phyloP scores from a whole-genome alignment of 2,329 filamentous ascomycete genomes.

The Ophiostoma sp. region DNA sequence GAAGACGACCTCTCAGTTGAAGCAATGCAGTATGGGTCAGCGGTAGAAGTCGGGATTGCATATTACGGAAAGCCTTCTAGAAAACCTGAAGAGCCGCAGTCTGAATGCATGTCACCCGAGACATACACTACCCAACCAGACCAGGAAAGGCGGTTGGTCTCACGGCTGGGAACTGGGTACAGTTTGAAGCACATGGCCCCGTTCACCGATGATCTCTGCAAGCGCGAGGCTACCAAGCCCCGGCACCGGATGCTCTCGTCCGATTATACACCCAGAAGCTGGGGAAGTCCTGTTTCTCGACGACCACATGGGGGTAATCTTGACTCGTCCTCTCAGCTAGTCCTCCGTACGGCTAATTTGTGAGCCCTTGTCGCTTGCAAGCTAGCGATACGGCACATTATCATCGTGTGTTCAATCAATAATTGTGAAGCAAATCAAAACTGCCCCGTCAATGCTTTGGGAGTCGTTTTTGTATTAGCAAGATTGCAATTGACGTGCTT shows the following conservation, averaged over 20 bases:
- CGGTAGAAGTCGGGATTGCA: constrained; percentile 13
- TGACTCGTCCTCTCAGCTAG: background rate
- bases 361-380: background rate
- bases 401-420: background rate
- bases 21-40: constrained; percentile 18
- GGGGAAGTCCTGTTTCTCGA: background rate
- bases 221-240: constrained; percentile 15
- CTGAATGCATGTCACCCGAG: background rate
- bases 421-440: background rate
- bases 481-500: background rate
- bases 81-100: background rate
- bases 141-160: background rate
- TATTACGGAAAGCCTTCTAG: background rate
- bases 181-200: constrained; percentile 5
- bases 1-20: constrained; percentile 13
- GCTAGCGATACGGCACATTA: background rate
- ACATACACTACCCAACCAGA: background rate
- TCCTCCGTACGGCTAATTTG: background rate
- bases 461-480: too few species aligned
- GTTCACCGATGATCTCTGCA: constrained; percentile 25
- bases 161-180: background rate
- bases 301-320: constrained; percentile 1
- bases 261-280: background rate
- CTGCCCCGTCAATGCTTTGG: too few species aligned
- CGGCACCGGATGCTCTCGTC: background rate